Percentiles rank a stretch among this genome's conserved stretches.
These are phyloP conservation scores for Chlamydomonas asymmetrica DNA, from an alignment of 139 green algal species.

Conservation along the genomic window DNA sequence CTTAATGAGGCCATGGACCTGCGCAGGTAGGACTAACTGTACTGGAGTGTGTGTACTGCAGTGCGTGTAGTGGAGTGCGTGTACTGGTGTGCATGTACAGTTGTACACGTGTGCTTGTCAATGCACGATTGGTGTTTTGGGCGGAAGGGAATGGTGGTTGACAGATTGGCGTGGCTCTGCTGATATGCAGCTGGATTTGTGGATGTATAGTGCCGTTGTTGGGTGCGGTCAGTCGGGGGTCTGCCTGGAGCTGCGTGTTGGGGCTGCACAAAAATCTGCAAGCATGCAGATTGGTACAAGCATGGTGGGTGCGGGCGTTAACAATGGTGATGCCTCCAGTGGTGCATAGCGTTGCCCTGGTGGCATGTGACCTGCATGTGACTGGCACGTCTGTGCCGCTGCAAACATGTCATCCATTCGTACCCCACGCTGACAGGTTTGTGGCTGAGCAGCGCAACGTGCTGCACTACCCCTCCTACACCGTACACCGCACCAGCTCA, in stretches of 20 bases:
- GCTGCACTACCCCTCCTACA: slow-evolving; percentile 72
- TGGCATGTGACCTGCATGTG: background rate
- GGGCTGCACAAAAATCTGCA: background rate
- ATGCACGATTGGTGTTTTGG: background rate
- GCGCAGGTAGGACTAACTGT: slow-evolving; percentile 34
- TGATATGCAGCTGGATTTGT: background rate
- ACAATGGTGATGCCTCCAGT: background rate
- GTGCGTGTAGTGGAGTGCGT: background rate
- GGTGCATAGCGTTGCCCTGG: slow-evolving; percentile 2
- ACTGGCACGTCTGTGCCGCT: background rate
- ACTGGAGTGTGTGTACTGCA: background rate
- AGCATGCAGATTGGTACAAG: background rate
- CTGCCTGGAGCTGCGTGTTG: background rate
- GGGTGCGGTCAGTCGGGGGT: no score
- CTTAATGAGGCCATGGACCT: slow-evolving; percentile 70
- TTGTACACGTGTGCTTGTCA: background rate
- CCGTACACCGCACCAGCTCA: slow-evolving; percentile 34
- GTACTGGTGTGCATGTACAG: background rate
- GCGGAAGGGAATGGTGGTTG: background rate
- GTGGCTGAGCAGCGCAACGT: slow-evolving; percentile 65
- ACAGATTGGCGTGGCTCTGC: background rate
- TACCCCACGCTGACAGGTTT: slow-evolving; percentile 46
- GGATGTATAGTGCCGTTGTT: background rate
- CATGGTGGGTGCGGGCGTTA: background rate
- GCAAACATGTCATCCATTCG: background rate